phyloP scores from a whole-genome alignment of 2,329 filamentous ascomycete genomes.

The Neoascochyta sp. region DNA sequence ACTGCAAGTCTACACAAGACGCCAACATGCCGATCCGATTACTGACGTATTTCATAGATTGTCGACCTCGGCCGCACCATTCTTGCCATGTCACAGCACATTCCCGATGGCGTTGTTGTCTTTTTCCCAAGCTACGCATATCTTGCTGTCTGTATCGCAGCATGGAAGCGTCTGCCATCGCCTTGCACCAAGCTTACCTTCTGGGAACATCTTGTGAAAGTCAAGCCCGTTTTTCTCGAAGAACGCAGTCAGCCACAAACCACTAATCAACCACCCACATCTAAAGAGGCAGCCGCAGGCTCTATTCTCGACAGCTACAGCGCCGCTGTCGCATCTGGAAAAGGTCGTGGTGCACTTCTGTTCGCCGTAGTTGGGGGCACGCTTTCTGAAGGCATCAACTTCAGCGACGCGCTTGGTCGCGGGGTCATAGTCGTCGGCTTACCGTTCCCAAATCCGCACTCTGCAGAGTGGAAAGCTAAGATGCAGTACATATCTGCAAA shows the following conservation, averaged over 20 bases:
- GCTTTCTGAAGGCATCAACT: slow-evolving; percentile 97
- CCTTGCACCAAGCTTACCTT: slow-evolving; percentile 8
- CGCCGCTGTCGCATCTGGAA: slow-evolving; percentile 53
- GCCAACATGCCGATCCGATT: neutral
- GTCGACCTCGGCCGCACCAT: slow-evolving; percentile 70
- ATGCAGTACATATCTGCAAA: slow-evolving; percentile 77
- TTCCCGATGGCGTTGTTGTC: slow-evolving; percentile 85
- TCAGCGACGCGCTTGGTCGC: slow-evolving; percentile 83
- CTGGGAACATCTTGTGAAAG: slow-evolving; percentile 56
- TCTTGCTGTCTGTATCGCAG: slow-evolving; percentile 63
- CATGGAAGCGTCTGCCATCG: slow-evolving; percentile 39
- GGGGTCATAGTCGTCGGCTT: slow-evolving; percentile 89
- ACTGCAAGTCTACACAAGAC: slow-evolving; percentile 53
- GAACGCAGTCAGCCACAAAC: slow-evolving; percentile 27
- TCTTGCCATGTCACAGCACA: slow-evolving; percentile 64
- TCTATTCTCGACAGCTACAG: slow-evolving; percentile 71
- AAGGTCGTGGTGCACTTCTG: slow-evolving; percentile 67
- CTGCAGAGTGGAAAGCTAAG: slow-evolving; percentile 89
- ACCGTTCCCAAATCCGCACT: slow-evolving; percentile 86
- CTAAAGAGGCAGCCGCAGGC: slow-evolving; percentile 56
- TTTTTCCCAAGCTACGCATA: slow-evolving; percentile 97
- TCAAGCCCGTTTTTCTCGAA: slow-evolving; percentile 53
- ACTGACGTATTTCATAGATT: slow-evolving; percentile 44
- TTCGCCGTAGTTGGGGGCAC: slow-evolving; percentile 91
- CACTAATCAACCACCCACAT: slow-evolving; percentile 57